A percentile compares a stretch with the other conserved stretches of the same genome.
Conservation (phyloP, 2,329 filamentous ascomycete species). For the Beauveria pseudobassiana region DNA sequence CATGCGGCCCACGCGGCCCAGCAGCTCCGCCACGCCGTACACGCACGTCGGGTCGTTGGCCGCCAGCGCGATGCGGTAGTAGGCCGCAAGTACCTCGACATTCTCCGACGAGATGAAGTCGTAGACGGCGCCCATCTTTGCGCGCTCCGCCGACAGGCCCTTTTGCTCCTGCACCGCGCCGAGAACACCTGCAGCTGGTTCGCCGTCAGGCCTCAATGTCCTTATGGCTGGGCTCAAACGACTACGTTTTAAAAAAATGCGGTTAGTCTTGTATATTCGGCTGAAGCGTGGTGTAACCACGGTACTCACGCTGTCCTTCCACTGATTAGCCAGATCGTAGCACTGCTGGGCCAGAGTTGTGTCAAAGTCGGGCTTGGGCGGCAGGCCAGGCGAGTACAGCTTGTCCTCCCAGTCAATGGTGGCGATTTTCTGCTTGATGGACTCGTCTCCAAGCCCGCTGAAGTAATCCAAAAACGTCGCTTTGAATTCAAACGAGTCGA, state of each 20-base stretch:
- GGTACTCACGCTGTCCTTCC: slow-evolving; percentile 54
- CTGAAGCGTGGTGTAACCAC: not conserved
- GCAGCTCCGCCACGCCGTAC: slow-evolving; percentile 61
- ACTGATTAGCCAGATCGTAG: slow-evolving; percentile 74
- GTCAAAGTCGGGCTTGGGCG: slow-evolving; percentile 86
- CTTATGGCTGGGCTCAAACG: slow-evolving; percentile 54
- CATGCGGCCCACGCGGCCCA: slow-evolving; percentile 85
- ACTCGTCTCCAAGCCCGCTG: slow-evolving; percentile 52
- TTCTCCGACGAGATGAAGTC: slow-evolving; percentile 69
- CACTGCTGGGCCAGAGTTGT: slow-evolving; percentile 80
- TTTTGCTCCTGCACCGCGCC: slow-evolving; percentile 62
- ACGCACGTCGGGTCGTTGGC: slow-evolving; percentile 65
- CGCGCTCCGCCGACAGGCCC: slow-evolving; percentile 56
- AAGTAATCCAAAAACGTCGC: slow-evolving; percentile 83
- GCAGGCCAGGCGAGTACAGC: slow-evolving; percentile 83
- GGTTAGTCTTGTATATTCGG: not conserved
- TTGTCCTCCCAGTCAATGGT: slow-evolving; percentile 82
- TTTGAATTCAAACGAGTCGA: slow-evolving; percentile 94
- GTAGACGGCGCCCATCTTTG: slow-evolving; percentile 69
- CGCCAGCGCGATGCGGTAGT: slow-evolving; percentile 70
- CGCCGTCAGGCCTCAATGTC: slow-evolving; percentile 71
- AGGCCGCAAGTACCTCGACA: slow-evolving; percentile 76
- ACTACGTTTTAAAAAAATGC: slow-evolving; percentile 26
- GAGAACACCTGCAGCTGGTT: slow-evolving; percentile 91
- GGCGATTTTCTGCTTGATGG: slow-evolving; percentile 56